These are phyloP conservation scores for Gossypium sturtianum DNA, from an alignment of 345 rosid genomes.

Conservation along the genomic window DNA sequence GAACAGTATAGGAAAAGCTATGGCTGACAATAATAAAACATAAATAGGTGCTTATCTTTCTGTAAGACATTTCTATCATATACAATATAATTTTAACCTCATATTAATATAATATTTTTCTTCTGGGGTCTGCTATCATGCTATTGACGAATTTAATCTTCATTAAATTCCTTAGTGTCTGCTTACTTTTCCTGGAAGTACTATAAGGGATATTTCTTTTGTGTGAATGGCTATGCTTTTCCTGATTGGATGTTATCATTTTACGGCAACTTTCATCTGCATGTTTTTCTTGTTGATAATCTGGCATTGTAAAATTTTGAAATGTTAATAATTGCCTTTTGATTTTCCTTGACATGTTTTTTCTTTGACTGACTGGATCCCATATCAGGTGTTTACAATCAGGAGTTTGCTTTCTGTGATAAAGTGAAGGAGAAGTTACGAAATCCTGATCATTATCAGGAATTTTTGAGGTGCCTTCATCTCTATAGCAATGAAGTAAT, in stretches of 20 bases:
- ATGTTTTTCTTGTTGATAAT: background rate
- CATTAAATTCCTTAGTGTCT: background rate
- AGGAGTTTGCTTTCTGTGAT: conserved; percentile 75
- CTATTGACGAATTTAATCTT: background rate
- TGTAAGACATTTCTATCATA: background rate
- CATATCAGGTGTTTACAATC: conserved; percentile 55
- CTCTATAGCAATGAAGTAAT: conserved; percentile 79
- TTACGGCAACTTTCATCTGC: background rate
- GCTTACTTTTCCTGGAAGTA: background rate
- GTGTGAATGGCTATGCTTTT: background rate
- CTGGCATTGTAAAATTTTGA: background rate
- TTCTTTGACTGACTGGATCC: conserved; percentile 17
- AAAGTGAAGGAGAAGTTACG: conserved; percentile 73
- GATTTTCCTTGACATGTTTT: background rate
- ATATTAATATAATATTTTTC: background rate
- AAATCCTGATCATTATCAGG: conserved; percentile 63
- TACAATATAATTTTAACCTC: background rate
- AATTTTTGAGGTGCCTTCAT: conserved; percentile 79
- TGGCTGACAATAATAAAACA: conserved; percentile 1
- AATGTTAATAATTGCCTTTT: background rate
- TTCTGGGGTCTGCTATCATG: background rate
- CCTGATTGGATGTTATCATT: background rate
- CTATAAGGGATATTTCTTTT: background rate
- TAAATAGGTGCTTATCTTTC: background rate
- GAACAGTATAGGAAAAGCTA: background rate